Evolutionary conservation across 176 grass and related monocot genomes (phyloP), one percentile per base, ranked within the genome.

Genomic region (Otatea glauca): DNA sequence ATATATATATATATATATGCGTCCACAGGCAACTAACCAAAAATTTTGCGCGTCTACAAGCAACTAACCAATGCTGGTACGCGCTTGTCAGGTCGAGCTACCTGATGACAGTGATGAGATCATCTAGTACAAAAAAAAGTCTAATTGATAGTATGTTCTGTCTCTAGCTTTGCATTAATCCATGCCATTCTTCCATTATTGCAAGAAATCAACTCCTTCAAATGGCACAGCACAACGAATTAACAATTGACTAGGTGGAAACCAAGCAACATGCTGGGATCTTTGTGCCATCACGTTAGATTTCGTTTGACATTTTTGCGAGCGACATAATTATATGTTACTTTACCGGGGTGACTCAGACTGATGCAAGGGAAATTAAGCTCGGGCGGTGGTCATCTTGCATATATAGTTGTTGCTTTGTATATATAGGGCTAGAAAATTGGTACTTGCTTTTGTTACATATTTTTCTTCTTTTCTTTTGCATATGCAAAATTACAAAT

Each of bases 321-420:
- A 81, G 69, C 70, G 77, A 81, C 70, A 12, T 18, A 70, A 78
- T 78, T 85, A n/a, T 56, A 47, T 37, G 59, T 58, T 81, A 74
- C 60, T 53, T 66, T 81, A 86, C 80, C 35, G 9, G 58, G 45
- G 53, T 29, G 29, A 29, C 29, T 81, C 58, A 65, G 32, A 51
- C 9, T 64, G 66, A 72, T 20, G 61, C 44, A 21, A 55, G 23
- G 4, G 49, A 29, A n/a, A 66, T 58, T 58, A 58, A 27, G 58
- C 59, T 12, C 59, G 59, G 10, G 59, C 23, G 23, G 23, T 27
- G n/a, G 23, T 5, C 23, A 34, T 27, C 27, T 10, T 70, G 8
- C 65, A 68, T 21, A 21, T 21, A 50, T 58, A 58, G 59, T 12
- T 62, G 20, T 60, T 23, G 56, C 56, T 59, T 18, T 11, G 21